Base-by-base conservation (phyloP, 2,329 filamentous ascomycete species). In the Triangularia verruculosa region DNA sequence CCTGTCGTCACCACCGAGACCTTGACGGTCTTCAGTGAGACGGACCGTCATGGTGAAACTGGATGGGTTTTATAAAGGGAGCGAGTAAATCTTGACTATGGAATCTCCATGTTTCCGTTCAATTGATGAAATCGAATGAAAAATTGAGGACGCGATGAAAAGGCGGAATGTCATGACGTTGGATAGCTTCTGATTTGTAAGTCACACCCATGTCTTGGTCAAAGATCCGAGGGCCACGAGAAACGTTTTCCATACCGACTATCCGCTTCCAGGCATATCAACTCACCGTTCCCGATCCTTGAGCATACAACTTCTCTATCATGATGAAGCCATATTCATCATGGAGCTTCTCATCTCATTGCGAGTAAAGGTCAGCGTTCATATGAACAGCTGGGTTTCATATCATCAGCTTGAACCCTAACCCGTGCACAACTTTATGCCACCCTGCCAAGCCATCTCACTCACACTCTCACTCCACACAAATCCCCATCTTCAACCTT, bases 141-240 rank as follows among this genome's bases (percentile, higher is more conserved):
- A 6, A 12, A 17, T 30, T 15, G 1, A 34, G 47, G 15, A 61
- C 17, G 15, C 7, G n/a, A 15, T 15, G 30, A 25, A 53, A 56
- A 28, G 57, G 24, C 15, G 25, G 20, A n/a, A 58, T 51, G 59
- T 57, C 53, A 60, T 51, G 24, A 63, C 59, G 57, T 57, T 28
- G 34, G 15, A 52, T 62, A n/a, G n/a, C n/a, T n/a, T n/a, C n/a
- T 47, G 63, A 66, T 66, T 66, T 66, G 64, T 66, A 66, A 66
- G 58, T 59, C 34, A 20, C 20, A 34, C 55, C 32, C 52, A 6
- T 4, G 20, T 47, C 39, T 47, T 5, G 4, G 13, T 39, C n/a
- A 9, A 22, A 5, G 59, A 52, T 20, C 39, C 39, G n/a, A 47
- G 39, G 39, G 17, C n/a, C 39, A 47, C n/a, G 17, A 47, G 13